Evolutionary conservation across 345 rosid genomes (phyloP), one percentile per base, ranked within the genome.

Genomic region (Passiflora organensis): DNA sequence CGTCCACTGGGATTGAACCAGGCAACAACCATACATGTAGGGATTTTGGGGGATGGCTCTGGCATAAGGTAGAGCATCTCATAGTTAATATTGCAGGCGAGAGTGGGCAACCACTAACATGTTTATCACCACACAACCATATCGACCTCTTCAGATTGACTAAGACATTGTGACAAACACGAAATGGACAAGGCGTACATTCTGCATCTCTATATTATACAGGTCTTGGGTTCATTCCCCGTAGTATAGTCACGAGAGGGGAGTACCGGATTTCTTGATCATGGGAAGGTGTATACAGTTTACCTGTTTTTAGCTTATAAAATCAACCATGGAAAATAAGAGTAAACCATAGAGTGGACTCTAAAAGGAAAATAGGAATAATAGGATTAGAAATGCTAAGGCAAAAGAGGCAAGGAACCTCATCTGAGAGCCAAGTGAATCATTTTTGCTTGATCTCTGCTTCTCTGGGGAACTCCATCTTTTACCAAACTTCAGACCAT

Each of bases 41-140:
- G n/a, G n/a, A n/a, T n/a, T n/a, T n/a, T n/a, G n/a, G n/a, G n/a
- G n/a, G n/a, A n/a, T n/a, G n/a, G n/a, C n/a, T n/a, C n/a, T n/a
- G n/a, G n/a, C n/a, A n/a, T n/a, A n/a, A 48, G 45, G 43, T 43
- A 24, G 45, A 59, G 25, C n/a, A 36, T 12, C 62, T 25, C 15
- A 51, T 1, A 41, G 55, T 69, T 15, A 53, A 69, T 56, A 48
- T 42, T 14, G 2, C 21, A 14, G 18, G 14, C 25, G 6, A 41
- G 51, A 43, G 59, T 60, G 56, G 63, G 53, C 48, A 47, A 22
- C 64, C 75, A 47, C 49, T 19, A 19, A 12, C 41, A 48, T 60
- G 42, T 37, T 60, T 21, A 48, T 48, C 47, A 49, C 37, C 48
- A 38, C 46, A 21, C 38, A 1, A 22, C 47, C 17, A 47, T 18